Base-by-base conservation (phyloP, 139 green algal species). In the Chlorella sorokiniana region DNA sequence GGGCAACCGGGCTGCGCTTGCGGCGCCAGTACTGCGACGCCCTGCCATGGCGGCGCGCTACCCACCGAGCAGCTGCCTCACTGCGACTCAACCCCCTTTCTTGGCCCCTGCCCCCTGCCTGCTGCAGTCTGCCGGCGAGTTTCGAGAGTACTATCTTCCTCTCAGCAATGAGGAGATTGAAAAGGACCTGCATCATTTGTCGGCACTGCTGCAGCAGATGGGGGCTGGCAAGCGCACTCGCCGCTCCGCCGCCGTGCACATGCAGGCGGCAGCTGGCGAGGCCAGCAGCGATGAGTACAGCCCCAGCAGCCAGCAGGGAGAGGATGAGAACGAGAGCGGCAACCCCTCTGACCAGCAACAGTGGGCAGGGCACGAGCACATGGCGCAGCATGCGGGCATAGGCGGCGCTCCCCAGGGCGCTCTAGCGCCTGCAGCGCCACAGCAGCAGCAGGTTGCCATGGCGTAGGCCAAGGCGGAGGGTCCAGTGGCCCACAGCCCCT, bases 91-190 rank as follows among this genome's bases (percentile, higher is more conserved):
- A 22, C 33, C 16, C 3, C 67, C 42, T n/a, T 78, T 0, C 52
- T 41, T 6, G 4, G 3, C 44, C 40, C n/a, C 42, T 62, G 9
- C 42, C 44, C 22, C 25, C n/a, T 3, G 10, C 1, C 70, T 64
- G 33, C 4, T 56, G 73, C 73, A 79, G 73, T 29, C 73, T 33
- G 52, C 59, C 11, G 73, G 73, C 4, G 73, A 79, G 9, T 44
- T 52, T 20, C 73, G 73, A 4, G 73, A 79, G 37, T 79, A 79
- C 38, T 79, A 79, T 38, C 54, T 79, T 23, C 54, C 73, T 4
- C 38, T 79, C 37, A 79, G 73, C 54, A 69, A 79, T 29, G 73
- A 68, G 37, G 73, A 79, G 54, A 79, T 79, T 35, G 73, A 79
- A 37, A 22, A 41, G 27, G 73, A 79, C 33, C 29, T 79, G 73